phyloP scores from a whole-genome alignment of 2,329 filamentous ascomycete species.

The Basipetospora chlamydospora region DNA sequence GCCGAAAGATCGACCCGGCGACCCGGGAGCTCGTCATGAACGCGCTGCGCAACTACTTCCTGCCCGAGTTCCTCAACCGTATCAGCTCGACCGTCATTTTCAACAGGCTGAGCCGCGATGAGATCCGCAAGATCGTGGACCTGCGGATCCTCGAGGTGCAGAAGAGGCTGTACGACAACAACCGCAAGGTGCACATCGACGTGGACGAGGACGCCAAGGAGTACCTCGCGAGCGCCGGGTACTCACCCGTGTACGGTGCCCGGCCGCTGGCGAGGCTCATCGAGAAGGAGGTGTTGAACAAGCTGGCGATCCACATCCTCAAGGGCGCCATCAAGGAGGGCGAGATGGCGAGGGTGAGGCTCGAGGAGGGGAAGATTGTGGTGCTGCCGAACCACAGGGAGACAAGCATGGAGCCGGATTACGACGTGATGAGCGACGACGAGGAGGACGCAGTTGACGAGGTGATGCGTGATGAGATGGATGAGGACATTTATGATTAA shows the following conservation, averaged over 20 bases:
- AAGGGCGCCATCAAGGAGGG: conserved; percentile 74
- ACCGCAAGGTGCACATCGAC: conserved; percentile 72
- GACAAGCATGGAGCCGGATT: conserved; percentile 39
- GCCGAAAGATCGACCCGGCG: conserved; percentile 73
- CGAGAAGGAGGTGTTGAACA: conserved; percentile 93
- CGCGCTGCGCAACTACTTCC: conserved; percentile 85
- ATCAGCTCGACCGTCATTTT: conserved; percentile 96
- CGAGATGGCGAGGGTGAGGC: conserved; percentile 64
- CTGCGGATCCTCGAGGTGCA: conserved; percentile 79
- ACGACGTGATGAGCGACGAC: conserved; percentile 56
- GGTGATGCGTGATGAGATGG: conserved; percentile 36
- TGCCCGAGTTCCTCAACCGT: conserved; percentile 96
- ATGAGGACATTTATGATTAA: conserved; percentile 39
- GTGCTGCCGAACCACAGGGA: conserved; percentile 71
- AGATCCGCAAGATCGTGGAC: conserved; percentile 94
- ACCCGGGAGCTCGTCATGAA: conserved; percentile 85
- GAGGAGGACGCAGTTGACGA: conserved; percentile 65
- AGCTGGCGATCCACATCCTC: conserved; percentile 79
- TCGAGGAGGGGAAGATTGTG: conserved; percentile 64
- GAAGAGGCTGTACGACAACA: conserved; percentile 73
- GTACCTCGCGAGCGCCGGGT: conserved; percentile 80
- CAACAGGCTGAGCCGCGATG: conserved; percentile 78
- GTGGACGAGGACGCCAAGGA: conserved; percentile 78
- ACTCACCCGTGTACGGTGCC: conserved; percentile 90
- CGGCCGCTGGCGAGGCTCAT: conserved; percentile 79